Percentiles rank a stretch among this genome's conserved stretches.
Evolutionary conservation across 1,139 yeast genomes (phyloP).

Genomic region (Hansenula anomala): DNA sequence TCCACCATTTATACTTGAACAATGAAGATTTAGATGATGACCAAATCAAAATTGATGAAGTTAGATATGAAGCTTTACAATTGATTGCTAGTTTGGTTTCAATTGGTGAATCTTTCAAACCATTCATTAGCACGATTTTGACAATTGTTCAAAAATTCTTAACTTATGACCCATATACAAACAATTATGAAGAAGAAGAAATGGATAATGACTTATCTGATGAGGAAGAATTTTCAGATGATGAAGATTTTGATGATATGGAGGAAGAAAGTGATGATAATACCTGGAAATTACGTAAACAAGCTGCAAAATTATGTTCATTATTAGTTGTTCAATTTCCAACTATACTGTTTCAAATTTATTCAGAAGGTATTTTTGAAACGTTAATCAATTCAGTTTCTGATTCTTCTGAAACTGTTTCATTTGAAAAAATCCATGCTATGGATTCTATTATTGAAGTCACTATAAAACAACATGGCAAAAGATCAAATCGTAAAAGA

Average conservation of each 20-base stretch:
- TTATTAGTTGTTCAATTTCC: slow-evolving; percentile 37
- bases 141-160: slow-evolving; percentile 37
- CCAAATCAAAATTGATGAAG: slow-evolving; percentile 39
- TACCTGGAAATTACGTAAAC: slow-evolving; percentile 66
- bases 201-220: slow-evolving; percentile 17
- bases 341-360: slow-evolving; percentile 12
- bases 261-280: slow-evolving; percentile 50
- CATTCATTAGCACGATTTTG: slow-evolving; percentile 29
- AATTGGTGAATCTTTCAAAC: slow-evolving; percentile 22
- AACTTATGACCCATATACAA: slow-evolving; percentile 52
- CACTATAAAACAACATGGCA: slow-evolving; percentile 22
- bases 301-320: slow-evolving; percentile 42
- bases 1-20: slow-evolving; percentile 27
- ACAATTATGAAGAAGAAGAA: slow-evolving; percentile 22
- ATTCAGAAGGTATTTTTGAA: slow-evolving; percentile 21
- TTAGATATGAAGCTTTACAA: slow-evolving; percentile 45
- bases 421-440: slow-evolving; percentile 29
- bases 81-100: slow-evolving; percentile 34
- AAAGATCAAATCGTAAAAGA: slow-evolving; percentile 23
- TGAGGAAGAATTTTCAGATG: slow-evolving; percentile 24
- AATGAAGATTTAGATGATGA: slow-evolving; percentile 24
- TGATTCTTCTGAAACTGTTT: slow-evolving; percentile 35
- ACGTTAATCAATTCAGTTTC: slow-evolving; percentile 25
- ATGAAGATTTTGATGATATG: slow-evolving; percentile 30
- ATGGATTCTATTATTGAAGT: slow-evolving; percentile 24